Base-by-base conservation (phyloP, 2,329 filamentous ascomycete genomes). In the Colletotrichum musicola region DNA sequence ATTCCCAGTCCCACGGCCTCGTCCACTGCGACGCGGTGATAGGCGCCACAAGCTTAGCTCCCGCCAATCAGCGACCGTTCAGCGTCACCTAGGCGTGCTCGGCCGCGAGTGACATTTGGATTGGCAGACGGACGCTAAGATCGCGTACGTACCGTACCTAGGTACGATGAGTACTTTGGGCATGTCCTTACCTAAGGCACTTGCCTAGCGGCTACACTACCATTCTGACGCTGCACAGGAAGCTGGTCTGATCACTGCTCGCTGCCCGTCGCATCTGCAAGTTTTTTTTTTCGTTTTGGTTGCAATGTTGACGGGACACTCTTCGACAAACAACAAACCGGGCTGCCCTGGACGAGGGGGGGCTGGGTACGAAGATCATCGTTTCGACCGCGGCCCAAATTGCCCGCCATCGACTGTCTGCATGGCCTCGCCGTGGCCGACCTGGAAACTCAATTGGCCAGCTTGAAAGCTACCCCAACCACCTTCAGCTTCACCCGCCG, bases 341-440 rank as follows among this genome's bases (percentile, higher is more conserved):
- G 51, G 40, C 49, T 40, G 7, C 10, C 30, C 30, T 35, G 30
- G 30, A 35, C 3, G 30, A 35, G 49, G 35, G 51, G 51, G 50
- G 65, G 65, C 65, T 68, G 65, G 65, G 65, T 65, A 20, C 18
- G 62, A 59, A 56, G 62, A 68, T 68, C 65, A 55, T 60, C 65
- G 62, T 65, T 60, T 68, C 62, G 55, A 6, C 55, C 30, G 55
- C 18, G 44, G 62, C 62, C 64, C 64, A 64, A 59, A 64, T 30
- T 68, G 64, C 61, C 60, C 64, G 54, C 64, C 64, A 68, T 59
- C 64, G 64, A 68, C 64, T 58, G 53, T 64, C 65, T 68, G 65
- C 62, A 65, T 65, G 62, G 64, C 65, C 65, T 68, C 55, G 47
- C 42, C 38, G 42, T 44, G 27, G 30, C 55, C 42, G 20, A 27